Base-by-base conservation (phyloP, 2,329 filamentous ascomycete genomes). In the Pyrenophora graminea region DNA sequence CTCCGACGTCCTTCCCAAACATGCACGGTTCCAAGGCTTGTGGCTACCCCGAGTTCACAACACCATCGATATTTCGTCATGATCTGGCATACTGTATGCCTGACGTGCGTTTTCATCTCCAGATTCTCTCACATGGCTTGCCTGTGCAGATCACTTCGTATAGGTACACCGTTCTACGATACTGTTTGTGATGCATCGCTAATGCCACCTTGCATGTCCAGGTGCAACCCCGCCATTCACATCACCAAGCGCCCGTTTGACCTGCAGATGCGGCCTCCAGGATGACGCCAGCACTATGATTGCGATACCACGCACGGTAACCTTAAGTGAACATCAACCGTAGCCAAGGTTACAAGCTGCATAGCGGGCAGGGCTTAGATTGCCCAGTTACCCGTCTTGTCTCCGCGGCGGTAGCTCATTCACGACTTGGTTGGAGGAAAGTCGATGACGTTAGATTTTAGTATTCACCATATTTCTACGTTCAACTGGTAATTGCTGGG, bases 271-370 rank as follows among this genome's bases (percentile, higher is more conserved):
- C 39, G 39, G 32, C 46, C 38, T 50, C 23, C 33, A 23, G 30
- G n/a, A 39, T 47, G 37, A 53, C 45, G 41, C 45, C 36, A 39
- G 30, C 30, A 52, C 39, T 40, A 45, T 31, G 40, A 21, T 33
- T 36, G 18, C 31, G 31, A 15, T 51, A 4, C 25, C 37, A 31
- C 49, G 48, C 52, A 39, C 43, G 51, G 52, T 27, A 55, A 55
- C 41, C 39, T 45, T 49, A 48, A 40, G 4, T 52, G 51, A 55
- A 55, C 43, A 57, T 57, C 51, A 50, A 42, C 27, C 12, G 15
- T 40, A 39, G 51, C 38, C 48, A 52, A 52, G 42, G 25, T 40
- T 42, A 38, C 41, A 19, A 33, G 12, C 43, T 27, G 40, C 44
- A 15, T 13, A 31, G 27, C 45, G 51, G 30, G 37, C 49, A 30